Conservation (phyloP, 192 early-diverging fungal species). For the Phlyctochytrium planicorne region DNA sequence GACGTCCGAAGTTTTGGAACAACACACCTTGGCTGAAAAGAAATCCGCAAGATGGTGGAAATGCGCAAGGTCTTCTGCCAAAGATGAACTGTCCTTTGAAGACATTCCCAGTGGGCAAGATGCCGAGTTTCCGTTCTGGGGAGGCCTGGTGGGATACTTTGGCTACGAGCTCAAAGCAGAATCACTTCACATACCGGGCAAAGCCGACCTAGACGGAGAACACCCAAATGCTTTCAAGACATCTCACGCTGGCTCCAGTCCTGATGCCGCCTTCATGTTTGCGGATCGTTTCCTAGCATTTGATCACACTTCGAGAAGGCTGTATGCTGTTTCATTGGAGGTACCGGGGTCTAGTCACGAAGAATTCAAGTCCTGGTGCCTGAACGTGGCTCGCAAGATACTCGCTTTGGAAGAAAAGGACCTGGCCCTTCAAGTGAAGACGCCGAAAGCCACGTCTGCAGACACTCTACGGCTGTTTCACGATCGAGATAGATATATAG, state of each 20-base stretch:
- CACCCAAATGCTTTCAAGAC: slow-evolving; percentile 25
- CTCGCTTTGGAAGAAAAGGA: slow-evolving; percentile 33
- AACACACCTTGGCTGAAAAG: too few species aligned
- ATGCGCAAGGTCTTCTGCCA: too few species aligned
- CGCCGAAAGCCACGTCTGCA: not conserved
- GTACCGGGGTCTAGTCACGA: too few species aligned
- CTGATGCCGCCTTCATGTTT: slow-evolving; percentile 77
- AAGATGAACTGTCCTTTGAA: too few species aligned
- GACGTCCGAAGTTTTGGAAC: too few species aligned
- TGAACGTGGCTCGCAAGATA: slow-evolving; percentile 2
- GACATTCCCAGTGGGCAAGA: too few species aligned
- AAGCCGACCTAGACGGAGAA: not conserved
- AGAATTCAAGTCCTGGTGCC: too few species aligned
- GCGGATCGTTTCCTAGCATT: slow-evolving; percentile 73
- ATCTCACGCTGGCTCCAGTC: slow-evolving; percentile 26
- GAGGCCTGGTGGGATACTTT: slow-evolving; percentile 88
- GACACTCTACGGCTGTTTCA: slow-evolving; percentile 18
- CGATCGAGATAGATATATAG: slow-evolving; percentile 61
- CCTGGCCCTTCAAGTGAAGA: not conserved
- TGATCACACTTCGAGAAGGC: slow-evolving; percentile 51
- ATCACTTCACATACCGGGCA: slow-evolving; percentile 53
- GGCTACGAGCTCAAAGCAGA: slow-evolving; percentile 95
- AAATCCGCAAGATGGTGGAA: too few species aligned
- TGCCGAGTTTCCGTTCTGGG: too few species aligned
- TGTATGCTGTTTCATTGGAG: slow-evolving; percentile 34